Percentiles rank a stretch among this genome's conserved stretches.
These are phyloP conservation scores for Beauveria scarabaeidicola DNA, from an alignment of 2,329 filamentous ascomycete genomes.

Conservation along the genomic window DNA sequence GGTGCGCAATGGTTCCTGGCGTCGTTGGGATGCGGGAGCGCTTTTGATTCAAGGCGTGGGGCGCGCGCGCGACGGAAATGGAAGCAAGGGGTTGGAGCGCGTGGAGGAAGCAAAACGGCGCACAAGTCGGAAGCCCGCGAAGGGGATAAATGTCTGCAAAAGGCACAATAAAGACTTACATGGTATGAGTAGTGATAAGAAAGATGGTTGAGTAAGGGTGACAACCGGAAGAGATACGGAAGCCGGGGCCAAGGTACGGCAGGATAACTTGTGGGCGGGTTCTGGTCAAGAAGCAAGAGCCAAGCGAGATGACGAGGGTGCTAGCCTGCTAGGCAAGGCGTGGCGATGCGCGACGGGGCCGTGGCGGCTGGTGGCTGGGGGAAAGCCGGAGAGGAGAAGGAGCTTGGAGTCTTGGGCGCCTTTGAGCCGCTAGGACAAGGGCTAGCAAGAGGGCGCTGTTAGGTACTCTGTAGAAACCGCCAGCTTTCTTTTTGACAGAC, in stretches of 20 bases:
- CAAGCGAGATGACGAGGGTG: not conserved
- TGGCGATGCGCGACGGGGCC: constrained; percentile 3
- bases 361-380: constrained; percentile 1
- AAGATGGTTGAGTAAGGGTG: not conserved
- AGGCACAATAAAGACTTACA: not conserved
- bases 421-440: not conserved
- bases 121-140: not conserved
- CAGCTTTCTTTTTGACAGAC: not conserved
- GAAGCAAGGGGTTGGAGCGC: constrained; percentile 2
- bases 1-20: not conserved
- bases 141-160: not conserved
- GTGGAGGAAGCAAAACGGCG: not conserved
- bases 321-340: not conserved
- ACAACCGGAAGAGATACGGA: not conserved
- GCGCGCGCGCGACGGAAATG: not conserved
- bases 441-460: not conserved
- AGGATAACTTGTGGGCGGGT: not conserved
- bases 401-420: not conserved
- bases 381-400: not conserved
- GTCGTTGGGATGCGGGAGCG: constrained; percentile 4
- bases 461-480: not conserved
- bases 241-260: not conserved
- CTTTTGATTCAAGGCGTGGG: constrained; percentile 8
- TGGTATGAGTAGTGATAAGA: not conserved
- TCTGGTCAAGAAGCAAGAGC: constrained; percentile 2